Evolutionary conservation across 768 basidiomycete genomes (phyloP).

Genomic region (Suillus plorans): DNA sequence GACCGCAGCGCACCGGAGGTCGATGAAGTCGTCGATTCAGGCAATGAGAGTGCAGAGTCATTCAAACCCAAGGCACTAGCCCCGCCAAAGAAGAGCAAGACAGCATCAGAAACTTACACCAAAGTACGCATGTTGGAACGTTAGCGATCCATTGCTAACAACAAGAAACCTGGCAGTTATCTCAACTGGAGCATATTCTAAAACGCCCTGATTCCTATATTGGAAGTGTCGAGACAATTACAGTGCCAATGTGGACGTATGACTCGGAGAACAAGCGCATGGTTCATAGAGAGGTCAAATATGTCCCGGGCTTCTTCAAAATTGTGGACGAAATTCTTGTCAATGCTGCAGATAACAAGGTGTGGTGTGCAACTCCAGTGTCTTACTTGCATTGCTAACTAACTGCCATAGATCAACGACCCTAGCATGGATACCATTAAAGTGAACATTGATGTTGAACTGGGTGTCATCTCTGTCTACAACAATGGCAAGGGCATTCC

Average conservation of each 20-base stretch:
- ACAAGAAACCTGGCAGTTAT: slow-evolving; percentile 53
- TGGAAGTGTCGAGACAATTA: slow-evolving; percentile 89
- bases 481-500: slow-evolving; percentile 98
- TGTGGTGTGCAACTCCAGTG: slow-evolving; percentile 29
- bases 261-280: slow-evolving; percentile 84
- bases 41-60: slow-evolving; percentile 36
- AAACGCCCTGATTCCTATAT: slow-evolving; percentile 95
- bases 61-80: slow-evolving; percentile 22
- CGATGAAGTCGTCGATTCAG: slow-evolving; percentile 36
- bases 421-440: slow-evolving; percentile 88
- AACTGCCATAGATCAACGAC: slow-evolving; percentile 77
- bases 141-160: not conserved
- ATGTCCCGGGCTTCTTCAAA: slow-evolving; percentile 98
- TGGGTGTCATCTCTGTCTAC: slow-evolving; percentile 84
- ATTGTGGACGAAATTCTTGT: slow-evolving; percentile 99
- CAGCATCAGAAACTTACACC: slow-evolving; percentile 86
- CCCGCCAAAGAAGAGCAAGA: slow-evolving; percentile 68
- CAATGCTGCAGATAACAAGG: slow-evolving; percentile 99
- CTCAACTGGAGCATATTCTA: slow-evolving; percentile 93
- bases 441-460: slow-evolving; percentile 81
- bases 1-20: slow-evolving; percentile 46
- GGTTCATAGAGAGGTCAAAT: slow-evolving; percentile 79
- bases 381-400: not conserved
- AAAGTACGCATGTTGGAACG: slow-evolving; percentile 55
- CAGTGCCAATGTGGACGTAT: slow-evolving; percentile 91